Base-by-base conservation (phyloP, 2,329 filamentous ascomycete genomes). In the Penicillium sp. region DNA sequence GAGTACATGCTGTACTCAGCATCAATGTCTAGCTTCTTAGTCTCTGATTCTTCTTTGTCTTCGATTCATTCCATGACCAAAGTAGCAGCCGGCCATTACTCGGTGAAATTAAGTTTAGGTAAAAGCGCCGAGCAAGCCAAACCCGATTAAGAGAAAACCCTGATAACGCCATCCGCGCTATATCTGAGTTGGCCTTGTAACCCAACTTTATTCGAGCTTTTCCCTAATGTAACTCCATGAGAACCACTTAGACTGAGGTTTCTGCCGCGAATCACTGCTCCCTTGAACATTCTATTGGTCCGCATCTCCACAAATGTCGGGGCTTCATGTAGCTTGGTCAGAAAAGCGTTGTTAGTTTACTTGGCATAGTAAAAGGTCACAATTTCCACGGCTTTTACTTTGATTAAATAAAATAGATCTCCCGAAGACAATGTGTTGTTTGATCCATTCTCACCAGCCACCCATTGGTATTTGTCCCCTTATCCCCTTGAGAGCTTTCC, bases 91-190 rank as follows among this genome's bases (percentile, higher is more conserved):
- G 39, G n/a, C 11, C 11, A 13, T 41, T 41, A 22, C 29, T 48
- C 29, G 19, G 45, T 48, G 27, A 48, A 48, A 48, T 24, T 19
- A 26, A 11, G 46, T 33, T 48, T 48, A 21, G 31, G 46, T 48
- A 48, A 48, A 48, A 48, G 29, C 27, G 29, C 46, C 46, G 46
- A 19, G 24, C 14, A 16, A 22, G 16, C 26, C 27, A 52, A 45
- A 26, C 41, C 41, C n/a, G 21, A 51, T 48, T 26, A 48, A 39
- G 53, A 13, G 41, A 27, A n/a, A 21, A 39, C 10, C 10, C 33
- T 52, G 56, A 61, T 63, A 63, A 63, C 61, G 61, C 61, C 61
- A 63, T 63, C 59, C 54, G 39, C 59, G 52, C 61, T 58, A 56
- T 22, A 19, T 29, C 41, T 57, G 35, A 58, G 46, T 53, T 51